Evolutionary conservation across 129 eudicot genomes (phyloP), one percentile per base, ranked within the genome.

Genomic region (Lonicera japonica): DNA sequence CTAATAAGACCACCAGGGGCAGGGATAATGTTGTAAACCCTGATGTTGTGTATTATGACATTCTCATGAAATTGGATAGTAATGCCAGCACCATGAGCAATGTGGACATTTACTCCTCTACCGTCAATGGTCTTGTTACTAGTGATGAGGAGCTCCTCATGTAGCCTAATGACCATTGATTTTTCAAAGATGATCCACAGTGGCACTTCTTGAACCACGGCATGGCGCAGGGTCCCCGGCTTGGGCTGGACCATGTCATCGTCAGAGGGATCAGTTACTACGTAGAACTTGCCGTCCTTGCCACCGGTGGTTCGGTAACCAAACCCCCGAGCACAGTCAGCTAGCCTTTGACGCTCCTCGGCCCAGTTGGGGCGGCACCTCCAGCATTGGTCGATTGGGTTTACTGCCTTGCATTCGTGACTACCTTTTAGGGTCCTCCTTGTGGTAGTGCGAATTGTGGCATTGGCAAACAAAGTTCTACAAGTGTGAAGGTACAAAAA

Each of bases 301-400:
- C 95, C 96, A n/a, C 96, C 96, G 8, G 75, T 75, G 17, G 86
- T 68, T 7, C 41, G 60, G 52, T 60, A 70, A 34, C 89, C 96
- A 11, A 88, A 88, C 20, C 96, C 96, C 11, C 65, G 77, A 0
- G 71, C 96, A 52, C 96, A 88, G 23, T 69, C 68, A 1, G 77
- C 94, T 25, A 88, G 76, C 39, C 61, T 71, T 69, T 82, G 73
- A 8, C 96, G 78, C 59, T 88, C 47, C 10, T 50, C 34, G 12
- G 74, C 76, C 96, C 94, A 88, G 57, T 82, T 25, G 11, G 46
- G 41, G 3, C 74, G 67, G 66, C 96, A 88, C 63, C 96, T 74
- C 94, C 94, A 84, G 67, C 96, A 88, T 23, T 71, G 29, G 59
- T 88, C 96, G 21, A 88, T 84, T 0, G 94, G 86, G 73, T 88